phyloP scores from a whole-genome alignment of 2,329 filamentous ascomycete species.

The Neocucurbitaria cava region DNA sequence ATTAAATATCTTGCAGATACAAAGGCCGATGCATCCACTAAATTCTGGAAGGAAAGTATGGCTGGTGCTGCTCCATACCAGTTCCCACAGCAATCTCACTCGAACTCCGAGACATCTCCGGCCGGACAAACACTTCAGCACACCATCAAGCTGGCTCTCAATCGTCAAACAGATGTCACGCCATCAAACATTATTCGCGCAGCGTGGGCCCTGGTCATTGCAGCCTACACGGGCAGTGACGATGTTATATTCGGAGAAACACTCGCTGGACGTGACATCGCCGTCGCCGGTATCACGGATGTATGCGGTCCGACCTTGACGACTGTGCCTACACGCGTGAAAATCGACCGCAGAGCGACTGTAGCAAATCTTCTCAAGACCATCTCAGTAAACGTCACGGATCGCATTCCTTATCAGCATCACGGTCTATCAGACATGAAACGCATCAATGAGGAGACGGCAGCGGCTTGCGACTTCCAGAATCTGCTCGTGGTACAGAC shows the following conservation, averaged over 20 bases:
- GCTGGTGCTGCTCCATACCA: slow-evolving; percentile 31
- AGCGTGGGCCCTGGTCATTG: slow-evolving; percentile 35
- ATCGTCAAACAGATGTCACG: slow-evolving; percentile 40
- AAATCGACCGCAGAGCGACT: slow-evolving; percentile 29
- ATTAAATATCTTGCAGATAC: slow-evolving; percentile 40
- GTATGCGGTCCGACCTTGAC: slow-evolving; percentile 49
- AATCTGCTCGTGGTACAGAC: slow-evolving; percentile 63
- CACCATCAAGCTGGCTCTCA: slow-evolving; percentile 27
- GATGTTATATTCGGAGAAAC: slow-evolving; percentile 39
- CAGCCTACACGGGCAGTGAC: slow-evolving; percentile 23
- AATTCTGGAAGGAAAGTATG: slow-evolving; percentile 46
- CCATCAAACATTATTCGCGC: slow-evolving; percentile 28
- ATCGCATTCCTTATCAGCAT: slow-evolving; percentile 48
- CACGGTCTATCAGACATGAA: slow-evolving; percentile 48
- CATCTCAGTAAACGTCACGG: slow-evolving; percentile 28
- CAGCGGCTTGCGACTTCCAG: slow-evolving; percentile 63
- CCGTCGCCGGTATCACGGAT: slow-evolving; percentile 41
- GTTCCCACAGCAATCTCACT: slow-evolving; percentile 41
- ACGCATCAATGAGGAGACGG: slow-evolving; percentile 58
- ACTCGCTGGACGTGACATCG: slow-evolving; percentile 44
- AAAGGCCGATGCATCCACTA: slow-evolving; percentile 26
- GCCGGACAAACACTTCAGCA: slow-evolving; percentile 34
- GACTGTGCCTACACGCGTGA: slow-evolving; percentile 48
- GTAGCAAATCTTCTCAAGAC: slow-evolving; percentile 32
- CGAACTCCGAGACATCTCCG: slow-evolving; percentile 23